phyloP scores from a whole-genome alignment of 1,284 basidiomycete genomes.

The Coniophora puteana region DNA sequence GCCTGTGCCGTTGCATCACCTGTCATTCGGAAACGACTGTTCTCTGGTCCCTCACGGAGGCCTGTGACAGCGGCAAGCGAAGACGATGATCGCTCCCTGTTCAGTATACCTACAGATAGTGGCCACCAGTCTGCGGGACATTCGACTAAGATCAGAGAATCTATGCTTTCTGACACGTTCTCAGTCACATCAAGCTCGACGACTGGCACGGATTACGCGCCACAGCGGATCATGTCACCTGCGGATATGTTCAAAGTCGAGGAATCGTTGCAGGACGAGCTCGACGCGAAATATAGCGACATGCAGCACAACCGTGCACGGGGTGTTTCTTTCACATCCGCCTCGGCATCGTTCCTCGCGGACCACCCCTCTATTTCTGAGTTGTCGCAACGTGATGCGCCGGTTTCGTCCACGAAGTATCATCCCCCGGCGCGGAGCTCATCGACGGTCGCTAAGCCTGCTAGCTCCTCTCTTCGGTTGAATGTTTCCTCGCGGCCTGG shows the following conservation, averaged over 20 bases:
- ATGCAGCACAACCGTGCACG: slow-evolving; percentile 21
- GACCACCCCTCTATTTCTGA: too few species aligned
- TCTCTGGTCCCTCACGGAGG: slow-evolving; percentile 53
- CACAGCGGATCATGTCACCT: slow-evolving; percentile 63
- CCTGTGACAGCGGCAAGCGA: slow-evolving; percentile 48
- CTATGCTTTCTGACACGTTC: background rate
- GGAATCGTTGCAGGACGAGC: slow-evolving; percentile 34
- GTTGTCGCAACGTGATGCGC: too few species aligned
- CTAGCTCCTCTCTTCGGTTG: too few species aligned
- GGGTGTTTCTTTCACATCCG: slow-evolving; percentile 32
- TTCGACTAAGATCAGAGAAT: too few species aligned
- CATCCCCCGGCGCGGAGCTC: background rate
- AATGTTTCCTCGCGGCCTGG: slow-evolving; percentile 24
- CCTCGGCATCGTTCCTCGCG: too few species aligned
- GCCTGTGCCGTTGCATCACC: slow-evolving; percentile 12
- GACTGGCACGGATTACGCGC: slow-evolving; percentile 40
- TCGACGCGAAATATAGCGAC: slow-evolving; percentile 13
- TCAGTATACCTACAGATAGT: slow-evolving; percentile 45
- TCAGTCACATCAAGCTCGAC: background rate
- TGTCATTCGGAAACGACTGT: slow-evolving; percentile 50
- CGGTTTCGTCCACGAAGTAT: slow-evolving; percentile 19
- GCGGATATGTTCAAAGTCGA: slow-evolving; percentile 61
- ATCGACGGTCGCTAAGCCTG: slow-evolving; percentile 1
- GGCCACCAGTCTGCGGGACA: slow-evolving; percentile 22
- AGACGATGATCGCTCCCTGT: slow-evolving; percentile 48